Evolutionary conservation across 805 yeast species (phyloP), one percentile per base, ranked within the genome.

Genomic region (Metschnikowia shivogae): DNA sequence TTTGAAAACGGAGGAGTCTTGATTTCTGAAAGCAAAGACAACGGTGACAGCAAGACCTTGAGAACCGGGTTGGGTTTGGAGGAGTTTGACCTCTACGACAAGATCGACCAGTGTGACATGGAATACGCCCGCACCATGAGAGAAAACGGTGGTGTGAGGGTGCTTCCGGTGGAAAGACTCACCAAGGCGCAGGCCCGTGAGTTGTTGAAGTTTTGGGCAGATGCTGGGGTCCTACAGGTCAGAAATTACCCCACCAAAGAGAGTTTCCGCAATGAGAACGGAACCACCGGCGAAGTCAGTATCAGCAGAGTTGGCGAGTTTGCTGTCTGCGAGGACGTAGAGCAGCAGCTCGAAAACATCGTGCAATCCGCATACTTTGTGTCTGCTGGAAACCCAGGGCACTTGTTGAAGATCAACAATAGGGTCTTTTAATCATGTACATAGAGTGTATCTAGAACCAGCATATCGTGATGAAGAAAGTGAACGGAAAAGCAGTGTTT

Each of bases 1-100:
- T 85, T 87, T 55, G 48, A 62, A 11, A 73, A 73, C 41, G 92
- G 95, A 55, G 85, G 83, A 31, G 75, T 87, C 5, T 59, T 88
- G 14, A 60, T 82, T 37, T 77, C 93, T 12, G 81, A 82, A 32
- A 74, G 84, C 17, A 78, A 79, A n/a, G 72, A 65, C 34, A 68
- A 68, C 39, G 70, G 74, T 13, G 71, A 74, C 47, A 65, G 72
- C 43, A 52, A 48, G 44, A 85, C 95, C 3, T 67, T 86, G 45
- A 67, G 76, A 8, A 80, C 80, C 3, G 87, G 83, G 0, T 64
- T 86, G 31, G 81, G 81, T 1, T 65, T 74, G 42, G 63, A 66
- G 28, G 60, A 67, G 42, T 76, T 77, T 33, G 80, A 81, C 56
- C 80, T 82, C 7, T 89, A 86, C 62, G 67, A 77, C 33, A 72